phyloP scores from a whole-genome alignment of 768 basidiomycete genomes.

The Podaxis pistillaris region DNA sequence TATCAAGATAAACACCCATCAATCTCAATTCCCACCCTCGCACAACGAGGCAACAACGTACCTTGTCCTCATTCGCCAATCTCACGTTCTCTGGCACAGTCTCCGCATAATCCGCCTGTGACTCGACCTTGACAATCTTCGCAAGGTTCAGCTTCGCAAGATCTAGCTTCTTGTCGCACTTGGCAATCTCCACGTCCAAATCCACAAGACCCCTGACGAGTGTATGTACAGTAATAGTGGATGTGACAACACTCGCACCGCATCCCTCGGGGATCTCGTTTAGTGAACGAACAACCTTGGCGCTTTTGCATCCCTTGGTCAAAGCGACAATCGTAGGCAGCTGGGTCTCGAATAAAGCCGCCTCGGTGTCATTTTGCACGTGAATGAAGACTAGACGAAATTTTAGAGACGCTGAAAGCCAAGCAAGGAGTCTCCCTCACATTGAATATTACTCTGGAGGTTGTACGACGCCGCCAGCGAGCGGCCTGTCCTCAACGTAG shows the following conservation, averaged over 20 bases:
- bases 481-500: conserved; percentile 73
- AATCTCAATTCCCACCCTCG: not conserved
- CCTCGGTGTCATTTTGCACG: conserved; percentile 60
- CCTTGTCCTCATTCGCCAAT: conserved; percentile 78
- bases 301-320: conserved; percentile 84
- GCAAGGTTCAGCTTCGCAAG: conserved; percentile 66
- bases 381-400: conserved; percentile 69
- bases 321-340: conserved; percentile 72
- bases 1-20: not conserved
- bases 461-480: conserved; percentile 89
- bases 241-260: conserved; percentile 76
- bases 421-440: conserved; percentile 38
- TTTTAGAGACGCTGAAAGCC: conserved; percentile 4
- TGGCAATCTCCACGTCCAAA: conserved; percentile 82
- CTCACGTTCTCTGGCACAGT: conserved; percentile 82
- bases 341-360: conserved; percentile 69
- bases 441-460: conserved; percentile 80
- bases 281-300: conserved; percentile 60
- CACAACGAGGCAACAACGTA: conserved; percentile 30
- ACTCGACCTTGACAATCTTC: conserved; percentile 73
- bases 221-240: conserved; percentile 74
- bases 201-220: conserved; percentile 94
- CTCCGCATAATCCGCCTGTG: conserved; percentile 72
- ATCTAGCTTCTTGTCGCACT: conserved; percentile 87
- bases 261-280: conserved; percentile 85